Base-by-base conservation (phyloP, 2,329 filamentous ascomycete species). In the Aspergillus sp. region DNA sequence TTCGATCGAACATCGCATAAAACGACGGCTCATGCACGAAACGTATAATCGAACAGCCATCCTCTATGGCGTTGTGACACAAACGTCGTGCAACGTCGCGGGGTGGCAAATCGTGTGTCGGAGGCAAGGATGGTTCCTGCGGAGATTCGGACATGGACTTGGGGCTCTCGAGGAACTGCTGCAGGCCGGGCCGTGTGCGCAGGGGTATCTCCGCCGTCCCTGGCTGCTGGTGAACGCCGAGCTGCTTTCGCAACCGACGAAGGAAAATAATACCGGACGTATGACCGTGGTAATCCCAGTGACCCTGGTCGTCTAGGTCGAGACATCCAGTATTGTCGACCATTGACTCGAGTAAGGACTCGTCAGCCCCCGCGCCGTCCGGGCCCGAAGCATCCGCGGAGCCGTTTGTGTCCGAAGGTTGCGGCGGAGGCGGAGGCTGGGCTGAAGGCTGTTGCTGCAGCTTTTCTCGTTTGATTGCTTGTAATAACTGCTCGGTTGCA, bases 271-370 rank as follows among this genome's bases (percentile, higher is more conserved):
- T 85, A 3, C 94, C 93, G 0, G 95, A 98, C 0, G 94, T 97
- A 66, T 91, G 91, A 52, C 95, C 95, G 72, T 96, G 92, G 71
- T 97, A 99, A 76, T 98, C 93, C 88, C 93, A 96, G 69, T 95
- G 88, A 47, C 94, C 94, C 69, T 89, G 88, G 68, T 98, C 94
- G 70, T 96, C 93, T 38, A 98, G 84, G 71, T 98, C 94, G 19
- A 99, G 84, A 73, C 93, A 91, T 41, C 94, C 95, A 3, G 94
- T 92, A 47, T 91, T 91, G 73, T 94, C 91, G 61, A 98, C 93
- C 94, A 99, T 98, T 30, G 93, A 96, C 72, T 94, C 89, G 28
- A 99, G 82, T 66, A 94, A 86, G 11, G 86, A 87, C 67, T 94
- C 92, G 49, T 89, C 84, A 31, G 84, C 84, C 50, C 80, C 77